Evolutionary conservation across 2,329 filamentous ascomycete genomes (phyloP).

Genomic region (Ascochyta fabae): DNA sequence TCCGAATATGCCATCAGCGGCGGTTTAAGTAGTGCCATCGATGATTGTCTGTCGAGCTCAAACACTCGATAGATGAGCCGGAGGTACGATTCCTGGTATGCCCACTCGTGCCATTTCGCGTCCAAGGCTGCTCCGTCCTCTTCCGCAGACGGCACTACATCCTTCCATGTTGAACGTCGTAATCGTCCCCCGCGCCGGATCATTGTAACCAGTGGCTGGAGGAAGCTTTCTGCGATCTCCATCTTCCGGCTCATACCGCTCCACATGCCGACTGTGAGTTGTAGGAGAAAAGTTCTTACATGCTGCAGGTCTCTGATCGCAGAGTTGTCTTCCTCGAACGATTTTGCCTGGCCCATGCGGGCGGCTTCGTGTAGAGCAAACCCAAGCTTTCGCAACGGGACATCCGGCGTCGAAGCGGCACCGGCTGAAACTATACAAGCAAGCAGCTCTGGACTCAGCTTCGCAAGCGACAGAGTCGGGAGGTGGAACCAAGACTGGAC

Average conservation of each 20-base stretch:
- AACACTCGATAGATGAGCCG: conserved; percentile 71
- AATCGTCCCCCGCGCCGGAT: conserved; percentile 65
- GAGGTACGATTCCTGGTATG: conserved; percentile 70
- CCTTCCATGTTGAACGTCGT: conserved; percentile 61
- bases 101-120: conserved; percentile 70
- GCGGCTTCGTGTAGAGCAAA: conserved; percentile 59
- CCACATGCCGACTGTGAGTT: conserved; percentile 63
- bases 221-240: conserved; percentile 65
- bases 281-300: conserved; percentile 58
- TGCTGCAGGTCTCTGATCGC: conserved; percentile 60
- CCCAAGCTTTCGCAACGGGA: conserved; percentile 65
- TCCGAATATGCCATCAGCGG: conserved; percentile 74
- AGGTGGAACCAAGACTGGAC: conserved; percentile 68
- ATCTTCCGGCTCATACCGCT: conserved; percentile 65
- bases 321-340: conserved; percentile 59
- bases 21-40: conserved; percentile 70
- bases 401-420: conserved; percentile 64
- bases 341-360: conserved; percentile 45
- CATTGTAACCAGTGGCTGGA: conserved; percentile 63
- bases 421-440: conserved; percentile 67
- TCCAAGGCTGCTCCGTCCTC: conserved; percentile 66
- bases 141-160: conserved; percentile 58
- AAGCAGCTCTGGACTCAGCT: conserved; percentile 65
- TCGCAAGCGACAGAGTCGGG: conserved; percentile 63
- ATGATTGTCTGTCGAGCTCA: conserved; percentile 69